phyloP scores from a whole-genome alignment of 345 rosid genomes.

The Excoecaria agallocha region DNA sequence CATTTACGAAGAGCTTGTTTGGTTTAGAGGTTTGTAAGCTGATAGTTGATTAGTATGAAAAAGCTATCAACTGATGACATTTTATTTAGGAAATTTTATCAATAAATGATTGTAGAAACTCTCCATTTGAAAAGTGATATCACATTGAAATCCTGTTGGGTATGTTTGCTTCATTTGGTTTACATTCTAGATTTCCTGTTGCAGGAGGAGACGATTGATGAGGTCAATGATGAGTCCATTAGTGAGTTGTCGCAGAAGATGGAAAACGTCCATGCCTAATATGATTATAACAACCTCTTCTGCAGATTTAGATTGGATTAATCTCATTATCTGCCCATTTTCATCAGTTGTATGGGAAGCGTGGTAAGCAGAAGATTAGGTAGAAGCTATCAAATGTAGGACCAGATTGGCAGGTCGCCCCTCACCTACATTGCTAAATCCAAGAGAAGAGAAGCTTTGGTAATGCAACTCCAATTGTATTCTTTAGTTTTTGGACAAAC shows the following conservation, averaged over 20 bases:
- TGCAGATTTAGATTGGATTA: conserved; percentile 2
- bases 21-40: too few relatives aligned
- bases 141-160: background rate
- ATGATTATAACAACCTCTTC: background rate
- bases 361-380: conserved; percentile 4
- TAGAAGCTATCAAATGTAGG: conserved; percentile 6
- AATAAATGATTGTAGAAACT: too few relatives aligned
- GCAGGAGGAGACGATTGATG: conserved; percentile 50
- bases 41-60: too few relatives aligned
- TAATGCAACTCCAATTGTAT: background rate
- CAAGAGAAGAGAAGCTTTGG: conserved; percentile 1
- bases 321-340: background rate
- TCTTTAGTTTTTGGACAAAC: background rate
- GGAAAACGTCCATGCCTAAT: conserved; percentile 50
- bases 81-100: too few relatives aligned
- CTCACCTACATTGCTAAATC: background rate
- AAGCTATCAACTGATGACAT: too few relatives aligned
- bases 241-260: conserved; percentile 55
- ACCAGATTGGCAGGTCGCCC: background rate
- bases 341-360: background rate
- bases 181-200: conserved; percentile 13
- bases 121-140: too few relatives aligned
- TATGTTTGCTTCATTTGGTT: background rate
- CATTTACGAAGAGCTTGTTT: too few relatives aligned
- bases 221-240: conserved; percentile 42